Conservation (phyloP, 2,329 filamentous ascomycete species). For the Endoconidiophora polonica region DNA sequence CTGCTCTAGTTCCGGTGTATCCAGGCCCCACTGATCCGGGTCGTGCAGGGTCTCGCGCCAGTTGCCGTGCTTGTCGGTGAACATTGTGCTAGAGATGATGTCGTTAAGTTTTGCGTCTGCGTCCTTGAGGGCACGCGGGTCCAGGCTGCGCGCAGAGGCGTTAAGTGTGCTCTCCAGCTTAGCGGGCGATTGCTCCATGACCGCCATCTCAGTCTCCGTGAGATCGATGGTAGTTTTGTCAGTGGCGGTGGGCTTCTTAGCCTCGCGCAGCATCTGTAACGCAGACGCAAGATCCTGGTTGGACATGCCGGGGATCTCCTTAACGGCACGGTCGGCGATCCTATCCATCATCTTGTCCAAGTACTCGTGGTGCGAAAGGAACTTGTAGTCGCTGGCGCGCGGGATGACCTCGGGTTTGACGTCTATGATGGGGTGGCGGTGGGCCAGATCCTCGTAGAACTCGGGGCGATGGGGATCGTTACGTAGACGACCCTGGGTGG, state of each 20-base stretch:
- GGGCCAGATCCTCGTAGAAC: slow-evolving; percentile 72
- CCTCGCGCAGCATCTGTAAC: slow-evolving; percentile 25
- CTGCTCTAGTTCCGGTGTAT: slow-evolving; percentile 14
- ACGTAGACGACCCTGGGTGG: slow-evolving; percentile 54
- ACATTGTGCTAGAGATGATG: slow-evolving; percentile 9
- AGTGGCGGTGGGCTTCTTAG: slow-evolving; percentile 18
- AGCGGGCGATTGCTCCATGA: slow-evolving; percentile 34
- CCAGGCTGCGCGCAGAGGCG: slow-evolving; percentile 4
- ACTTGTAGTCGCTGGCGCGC: slow-evolving; percentile 35
- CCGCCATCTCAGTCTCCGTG: slow-evolving; percentile 31
- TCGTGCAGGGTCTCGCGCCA: slow-evolving; percentile 22
- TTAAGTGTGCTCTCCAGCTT: slow-evolving; percentile 10
- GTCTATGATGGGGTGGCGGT: slow-evolving; percentile 63
- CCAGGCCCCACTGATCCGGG: slow-evolving; percentile 17
- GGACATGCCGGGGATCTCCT: slow-evolving; percentile 27
- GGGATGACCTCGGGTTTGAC: slow-evolving; percentile 36
- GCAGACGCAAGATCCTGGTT: slow-evolving; percentile 27
- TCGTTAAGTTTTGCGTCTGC: slow-evolving; percentile 10
- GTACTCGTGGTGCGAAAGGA: slow-evolving; percentile 47
- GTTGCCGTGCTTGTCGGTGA: slow-evolving; percentile 17
- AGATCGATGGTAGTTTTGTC: slow-evolving; percentile 30
- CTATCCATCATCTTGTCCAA: slow-evolving; percentile 15
- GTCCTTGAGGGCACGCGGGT: slow-evolving; percentile 10
- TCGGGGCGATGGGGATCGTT: slow-evolving; percentile 54
- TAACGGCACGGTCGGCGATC: slow-evolving; percentile 35